Base-by-base conservation (phyloP, 192 early-diverging fungal species). In the Gaertneriomyces sp. region DNA sequence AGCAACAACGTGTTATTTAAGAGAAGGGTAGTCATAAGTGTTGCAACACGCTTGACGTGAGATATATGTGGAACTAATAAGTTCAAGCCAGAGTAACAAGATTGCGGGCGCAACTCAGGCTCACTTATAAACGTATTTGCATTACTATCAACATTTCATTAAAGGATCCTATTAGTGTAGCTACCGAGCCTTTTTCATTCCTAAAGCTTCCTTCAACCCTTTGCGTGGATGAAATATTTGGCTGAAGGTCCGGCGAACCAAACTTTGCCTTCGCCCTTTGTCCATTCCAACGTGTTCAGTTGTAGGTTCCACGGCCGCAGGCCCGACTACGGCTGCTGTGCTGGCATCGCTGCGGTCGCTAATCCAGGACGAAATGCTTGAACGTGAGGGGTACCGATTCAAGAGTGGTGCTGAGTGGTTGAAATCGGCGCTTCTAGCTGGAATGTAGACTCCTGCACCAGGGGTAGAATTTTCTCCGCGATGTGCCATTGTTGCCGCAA, bases 311-410 rank as follows among this genome's bases (percentile, higher is more conserved):
- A 33, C 25, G 2, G 25, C 25, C 25, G 25, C 25, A 33, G 25
- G 25, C 25, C 25, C 25, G 25, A 33, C 25, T 33, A 33, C 25
- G 2, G 25, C 19, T 16, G 9, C 44, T 45, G 46, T 20, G 46
- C 19, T 42, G 45, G 45, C 9, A 12, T n/a, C 46, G 43, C 40
- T 14, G 42, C n/a, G 47, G 54, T 17, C 64, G 54, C 55, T 60
- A n/a, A 54, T 47, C 64, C 64, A 66, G 6, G 64, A 66, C 33
- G 64, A 53, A 9, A 66, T 33, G 45, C 44, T 49, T 2, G 64
- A 66, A 8, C 64, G 64, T 8, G 64, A 66, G 0, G 64, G 64
- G 44, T 66, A 66, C 14, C 64, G 54, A 55, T 66, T 66, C 8
- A 66, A 45, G 7, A 66, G 16, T 8, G 64, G 64, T 4, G 64